These are phyloP conservation scores for Veloboletus limbatus DNA, from an alignment of 1,284 basidiomycete species.

Conservation along the genomic window DNA sequence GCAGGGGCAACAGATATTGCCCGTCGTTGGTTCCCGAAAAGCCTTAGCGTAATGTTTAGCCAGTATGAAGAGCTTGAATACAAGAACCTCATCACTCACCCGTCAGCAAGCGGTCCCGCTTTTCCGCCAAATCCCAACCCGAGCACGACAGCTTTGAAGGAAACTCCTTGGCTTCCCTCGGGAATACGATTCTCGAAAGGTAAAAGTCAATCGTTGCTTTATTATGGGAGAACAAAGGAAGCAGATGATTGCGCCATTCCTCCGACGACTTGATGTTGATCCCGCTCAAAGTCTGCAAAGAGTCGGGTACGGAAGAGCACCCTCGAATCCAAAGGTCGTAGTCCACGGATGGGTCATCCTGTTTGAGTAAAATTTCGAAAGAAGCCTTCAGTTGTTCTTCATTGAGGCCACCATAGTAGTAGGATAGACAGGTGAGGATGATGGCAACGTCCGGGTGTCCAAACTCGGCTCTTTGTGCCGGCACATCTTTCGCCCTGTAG, in stretches of 20 bases:
- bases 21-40: slow-evolving; percentile 4
- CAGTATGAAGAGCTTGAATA: background rate
- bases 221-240: slow-evolving; percentile 39
- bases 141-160: slow-evolving; percentile 45
- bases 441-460: slow-evolving; percentile 53
- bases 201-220: slow-evolving; percentile 48
- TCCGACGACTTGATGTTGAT: slow-evolving; percentile 43
- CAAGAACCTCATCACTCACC: slow-evolving; percentile 14
- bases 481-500: slow-evolving; percentile 53
- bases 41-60: background rate
- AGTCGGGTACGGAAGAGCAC: slow-evolving; percentile 25
- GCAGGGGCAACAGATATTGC: slow-evolving; percentile 1
- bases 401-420: slow-evolving; percentile 50
- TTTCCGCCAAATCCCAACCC: slow-evolving; percentile 52
- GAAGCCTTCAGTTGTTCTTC: slow-evolving; percentile 38
- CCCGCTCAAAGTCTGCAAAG: slow-evolving; percentile 35
- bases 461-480: slow-evolving; percentile 49
- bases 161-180: slow-evolving; percentile 44
- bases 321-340: slow-evolving; percentile 43
- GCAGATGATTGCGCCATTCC: slow-evolving; percentile 33
- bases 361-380: slow-evolving; percentile 42
- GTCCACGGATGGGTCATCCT: slow-evolving; percentile 43
- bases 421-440: slow-evolving; percentile 47
- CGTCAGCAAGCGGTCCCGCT: slow-evolving; percentile 28
- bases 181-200: slow-evolving; percentile 35